Evolutionary conservation across 2,329 filamentous ascomycete genomes (phyloP), one percentile per base, ranked within the genome.

Genomic region (Aquanectria penicillioides): DNA sequence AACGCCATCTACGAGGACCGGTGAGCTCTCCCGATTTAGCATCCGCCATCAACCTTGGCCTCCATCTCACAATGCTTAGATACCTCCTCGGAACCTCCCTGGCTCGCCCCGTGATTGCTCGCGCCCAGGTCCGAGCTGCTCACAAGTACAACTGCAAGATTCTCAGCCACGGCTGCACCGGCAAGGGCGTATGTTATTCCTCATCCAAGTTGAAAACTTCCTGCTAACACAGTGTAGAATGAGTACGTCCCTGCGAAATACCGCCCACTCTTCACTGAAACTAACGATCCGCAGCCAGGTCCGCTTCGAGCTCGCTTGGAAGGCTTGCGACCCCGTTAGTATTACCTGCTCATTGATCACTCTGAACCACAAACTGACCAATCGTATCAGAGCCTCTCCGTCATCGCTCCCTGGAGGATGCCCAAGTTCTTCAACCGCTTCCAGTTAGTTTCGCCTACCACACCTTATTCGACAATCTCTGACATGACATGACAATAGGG

Each of bases 361-460:
- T 2, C 33, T 86, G 43, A 81, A 89, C 76, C n/a, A n/a, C n/a
- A n/a, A n/a, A n/a, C n/a, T n/a, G n/a, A n/a, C n/a, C n/a, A n/a
- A n/a, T n/a, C n/a, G n/a, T n/a, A n/a, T n/a, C n/a, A n/a, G n/a
- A n/a, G n/a, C n/a, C 88, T 86, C 37, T 78, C 78, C 60, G 89
- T 91, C 77, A 86, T 93, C 71, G 89, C 89, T n/a, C 90, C 89
- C 25, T 93, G 90, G 89, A 79, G 90, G 66, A 77, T 89, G 61
- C 87, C 88, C 33, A 82, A 84, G 71, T 92, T 92, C 80, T 89
- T 86, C 79, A 81, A 90, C 64, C 82, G 83, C 61, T 92, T 92
- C 83, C 83, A 77, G 73, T 73, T n/a, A 60, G 71, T 65, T n/a
- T 47, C 53, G 52, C 10, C 38, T 28, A 53, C 48, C 17, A 10